Evolutionary conservation across 345 rosid species (phyloP).

Genomic region (Erodium maritimum): DNA sequence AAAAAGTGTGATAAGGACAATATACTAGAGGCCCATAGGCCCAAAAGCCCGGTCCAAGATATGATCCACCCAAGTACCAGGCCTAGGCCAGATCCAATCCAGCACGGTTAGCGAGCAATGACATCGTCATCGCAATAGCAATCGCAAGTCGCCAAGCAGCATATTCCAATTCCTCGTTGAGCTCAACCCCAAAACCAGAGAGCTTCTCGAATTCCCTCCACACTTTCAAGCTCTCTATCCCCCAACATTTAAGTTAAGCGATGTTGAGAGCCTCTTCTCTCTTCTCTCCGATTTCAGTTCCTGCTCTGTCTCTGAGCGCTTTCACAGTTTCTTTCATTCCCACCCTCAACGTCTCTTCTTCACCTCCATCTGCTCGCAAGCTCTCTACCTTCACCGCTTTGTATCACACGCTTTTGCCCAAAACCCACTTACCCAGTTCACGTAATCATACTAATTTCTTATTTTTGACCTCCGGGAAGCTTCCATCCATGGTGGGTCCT

Average conservation of each 20-base stretch:
- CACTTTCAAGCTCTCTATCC: too few relatives aligned
- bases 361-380: conserved; percentile 14
- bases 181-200: too few relatives aligned
- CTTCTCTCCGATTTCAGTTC: conserved; percentile 18
- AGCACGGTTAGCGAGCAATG: too few relatives aligned
- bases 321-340: conserved; percentile 31
- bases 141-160: too few relatives aligned
- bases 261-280: conserved; percentile 31
- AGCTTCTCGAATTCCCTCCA: too few relatives aligned
- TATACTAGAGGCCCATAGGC: too few relatives aligned
- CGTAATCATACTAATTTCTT: conserved; percentile 4
- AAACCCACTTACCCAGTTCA: conserved; percentile 9
- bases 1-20: too few relatives aligned
- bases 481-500: conserved; percentile 13
- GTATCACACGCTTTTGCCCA: conserved; percentile 13
- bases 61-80: too few relatives aligned
- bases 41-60: too few relatives aligned
- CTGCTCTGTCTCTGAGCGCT: conserved; percentile 15
- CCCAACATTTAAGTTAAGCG: conserved; percentile 1
- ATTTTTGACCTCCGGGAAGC: conserved; percentile 3
- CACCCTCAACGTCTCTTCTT: conserved; percentile 21
- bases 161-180: too few relatives aligned
- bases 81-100: too few relatives aligned
- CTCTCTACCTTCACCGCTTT: conserved; percentile 25
- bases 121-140: too few relatives aligned